phyloP scores from a whole-genome alignment of 768 basidiomycete species.

The Mycena epipterygia region DNA sequence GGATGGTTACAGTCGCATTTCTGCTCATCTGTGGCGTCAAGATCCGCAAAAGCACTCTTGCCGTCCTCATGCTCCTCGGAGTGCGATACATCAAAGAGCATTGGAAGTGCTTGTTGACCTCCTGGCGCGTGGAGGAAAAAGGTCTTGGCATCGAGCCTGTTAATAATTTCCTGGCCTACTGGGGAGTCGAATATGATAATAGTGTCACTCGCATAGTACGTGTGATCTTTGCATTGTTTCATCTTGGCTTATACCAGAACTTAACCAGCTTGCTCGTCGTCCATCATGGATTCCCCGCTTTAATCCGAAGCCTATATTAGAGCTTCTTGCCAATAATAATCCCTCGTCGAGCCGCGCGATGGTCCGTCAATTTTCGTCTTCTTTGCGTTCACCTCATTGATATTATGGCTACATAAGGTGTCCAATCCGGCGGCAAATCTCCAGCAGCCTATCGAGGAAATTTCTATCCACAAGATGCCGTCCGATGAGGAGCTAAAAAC shows the following conservation, averaged over 20 bases:
- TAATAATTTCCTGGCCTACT: constrained; percentile 6
- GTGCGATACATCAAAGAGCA: not conserved
- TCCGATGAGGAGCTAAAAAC: not conserved
- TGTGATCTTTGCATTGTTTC: too few species aligned
- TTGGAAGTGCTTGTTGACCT: constrained; percentile 2
- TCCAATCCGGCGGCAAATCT: too few species aligned
- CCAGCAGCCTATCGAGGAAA: too few species aligned
- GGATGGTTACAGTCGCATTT: not conserved
- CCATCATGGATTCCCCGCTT: not conserved
- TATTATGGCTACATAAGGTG: too few species aligned
- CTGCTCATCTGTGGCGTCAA: not conserved
- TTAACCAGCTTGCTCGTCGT: constrained; percentile 4
- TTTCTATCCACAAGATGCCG: not conserved
- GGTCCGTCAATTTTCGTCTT: too few species aligned
- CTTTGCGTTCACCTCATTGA: too few species aligned
- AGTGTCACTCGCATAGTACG: not conserved
- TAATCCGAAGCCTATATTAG: not conserved
- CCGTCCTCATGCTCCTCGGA: not conserved
- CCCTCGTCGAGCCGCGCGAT: too few species aligned
- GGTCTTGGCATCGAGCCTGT: not conserved
- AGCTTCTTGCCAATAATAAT: too few species aligned
- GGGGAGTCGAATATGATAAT: not conserved
- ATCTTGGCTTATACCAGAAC: too few species aligned
- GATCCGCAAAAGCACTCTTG: not conserved
- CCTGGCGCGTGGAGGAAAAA: constrained; percentile 8